A percentile compares a stretch with the other conserved stretches of the same genome.
Evolutionary conservation across 2,329 filamentous ascomycete species (phyloP).

Genomic region (Aspergillus novofumigatus): DNA sequence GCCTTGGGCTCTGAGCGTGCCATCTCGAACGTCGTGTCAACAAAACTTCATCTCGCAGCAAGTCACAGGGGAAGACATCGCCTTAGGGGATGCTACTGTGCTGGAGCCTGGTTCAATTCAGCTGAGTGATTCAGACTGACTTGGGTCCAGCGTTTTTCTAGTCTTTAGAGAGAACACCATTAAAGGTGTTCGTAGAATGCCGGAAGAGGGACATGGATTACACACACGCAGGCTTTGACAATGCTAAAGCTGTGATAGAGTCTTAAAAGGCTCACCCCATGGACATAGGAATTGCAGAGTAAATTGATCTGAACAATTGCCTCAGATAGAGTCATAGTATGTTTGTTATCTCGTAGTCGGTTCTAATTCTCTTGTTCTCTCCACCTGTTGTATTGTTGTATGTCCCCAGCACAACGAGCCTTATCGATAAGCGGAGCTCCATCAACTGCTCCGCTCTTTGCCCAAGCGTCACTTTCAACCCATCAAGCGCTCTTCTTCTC

Average conservation of each 20-base stretch:
- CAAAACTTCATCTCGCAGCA: neutral
- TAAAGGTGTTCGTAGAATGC: neutral
- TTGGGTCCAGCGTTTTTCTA: neutral
- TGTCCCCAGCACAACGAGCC: neutral
- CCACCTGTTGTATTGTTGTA: too few relatives aligned
- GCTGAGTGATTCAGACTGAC: neutral
- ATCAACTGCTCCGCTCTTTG: neutral
- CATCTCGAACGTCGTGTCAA: neutral
- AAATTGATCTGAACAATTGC: neutral
- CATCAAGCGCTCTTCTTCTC: neutral
- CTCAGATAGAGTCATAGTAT: neutral
- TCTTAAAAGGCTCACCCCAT: neutral
- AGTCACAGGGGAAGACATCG: neutral
- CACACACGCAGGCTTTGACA: too few relatives aligned
- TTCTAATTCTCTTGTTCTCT: too few relatives aligned
- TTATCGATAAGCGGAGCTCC: constrained; percentile 25
- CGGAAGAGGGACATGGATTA: neutral
- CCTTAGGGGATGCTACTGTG: neutral
- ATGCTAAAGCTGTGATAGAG: too few relatives aligned
- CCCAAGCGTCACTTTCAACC: neutral
- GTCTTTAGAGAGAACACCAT: neutral
- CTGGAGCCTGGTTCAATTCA: neutral
- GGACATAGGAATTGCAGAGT: neutral
- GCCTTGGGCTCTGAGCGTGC: neutral
- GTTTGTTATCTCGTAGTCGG: too few relatives aligned